Evolutionary conservation across 768 basidiomycete species (phyloP), one percentile per base, ranked within the genome.

Genomic region (Pholiota molesta): DNA sequence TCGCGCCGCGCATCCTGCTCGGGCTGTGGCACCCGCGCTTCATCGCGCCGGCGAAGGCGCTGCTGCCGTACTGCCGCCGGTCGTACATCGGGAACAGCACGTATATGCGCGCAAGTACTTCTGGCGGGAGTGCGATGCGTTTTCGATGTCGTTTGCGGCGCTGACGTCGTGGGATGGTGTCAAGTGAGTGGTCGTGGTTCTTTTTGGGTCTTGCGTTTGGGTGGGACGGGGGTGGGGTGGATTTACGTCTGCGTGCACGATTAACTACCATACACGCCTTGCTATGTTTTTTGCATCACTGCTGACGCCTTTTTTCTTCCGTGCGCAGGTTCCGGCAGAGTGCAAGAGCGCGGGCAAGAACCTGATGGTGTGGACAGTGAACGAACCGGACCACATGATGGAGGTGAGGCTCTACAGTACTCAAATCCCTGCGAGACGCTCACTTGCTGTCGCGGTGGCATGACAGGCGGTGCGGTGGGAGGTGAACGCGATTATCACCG

Each of bases 311-410:
- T 52, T 58, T 57, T 52, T 58, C 33, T 39, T 37, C 35, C 13
- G 3, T 19, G 23, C 21, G 23, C 67, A 85, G 96, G 78, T 98
- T 99, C 79, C 79, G 89, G 59, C 75, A 79, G 51, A 95, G 66
- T 95, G 94, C 78, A 87, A 88, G 72, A 79, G 71, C 16, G 86
- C 86, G 0, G 90, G 90, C 19, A 97, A 97, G 83, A 82, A 83
- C 66, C 67, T 99, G 59, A 90, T 96, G 85, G 94, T 95, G 3
- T 98, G 96, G 97, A 99, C 97, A 0, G 97, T 99, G 28, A 99
- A 99, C 70, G 83, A 89, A 51, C 87, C 87, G 10, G 86, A 86
- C 57, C 88, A 94, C 70, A 94, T 95, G 93, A 91, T 93, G 83
- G 92, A 95, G 86, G 92, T 88, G 5, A 31, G 55, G 54, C 28